Conservation (phyloP, 345 rosid species). For the Moricandia arvensis region DNA sequence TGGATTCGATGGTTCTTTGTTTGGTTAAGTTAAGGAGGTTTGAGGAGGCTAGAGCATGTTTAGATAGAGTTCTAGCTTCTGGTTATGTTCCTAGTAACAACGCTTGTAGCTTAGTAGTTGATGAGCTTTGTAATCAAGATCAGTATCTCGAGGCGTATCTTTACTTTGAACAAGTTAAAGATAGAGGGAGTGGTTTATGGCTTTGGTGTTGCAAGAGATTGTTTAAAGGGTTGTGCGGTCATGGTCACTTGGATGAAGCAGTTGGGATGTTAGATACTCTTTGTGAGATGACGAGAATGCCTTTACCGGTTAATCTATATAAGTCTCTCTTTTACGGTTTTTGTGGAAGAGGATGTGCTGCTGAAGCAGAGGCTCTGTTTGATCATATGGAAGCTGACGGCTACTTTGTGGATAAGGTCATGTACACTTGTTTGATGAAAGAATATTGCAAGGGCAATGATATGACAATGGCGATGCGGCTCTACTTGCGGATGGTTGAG, state of each 20-base stretch:
- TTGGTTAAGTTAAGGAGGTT: constrained; percentile 50
- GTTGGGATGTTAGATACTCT: constrained; percentile 47
- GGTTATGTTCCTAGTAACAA: constrained; percentile 37
- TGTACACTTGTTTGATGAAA: constrained; percentile 60
- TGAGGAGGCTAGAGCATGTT: constrained; percentile 50
- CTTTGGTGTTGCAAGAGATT: constrained; percentile 46
- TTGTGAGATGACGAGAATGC: constrained; percentile 42
- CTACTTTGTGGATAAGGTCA: constrained; percentile 52
- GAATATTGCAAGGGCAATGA: constrained; percentile 50
- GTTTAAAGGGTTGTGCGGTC: constrained; percentile 48
- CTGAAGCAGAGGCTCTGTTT: constrained; percentile 55
- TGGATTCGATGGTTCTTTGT: constrained; percentile 54
- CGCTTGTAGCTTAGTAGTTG: constrained; percentile 44
- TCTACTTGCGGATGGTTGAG: constrained; percentile 64
- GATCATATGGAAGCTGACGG: constrained; percentile 57
- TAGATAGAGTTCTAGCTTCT: constrained; percentile 45
- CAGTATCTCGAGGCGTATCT: constrained; percentile 52
- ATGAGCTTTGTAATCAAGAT: constrained; percentile 42
- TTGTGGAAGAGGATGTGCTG: constrained; percentile 49
- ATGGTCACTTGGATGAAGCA: constrained; percentile 55
- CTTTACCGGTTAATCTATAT: constrained; percentile 45
- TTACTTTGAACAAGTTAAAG: constrained; percentile 37
- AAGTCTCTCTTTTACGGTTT: constrained; percentile 65
- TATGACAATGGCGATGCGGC: constrained; percentile 60
- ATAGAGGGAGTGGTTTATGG: constrained; percentile 39